Evolutionary conservation across 805 yeast species (phyloP).

Genomic region (Wickerhamomyces mucosus): DNA sequence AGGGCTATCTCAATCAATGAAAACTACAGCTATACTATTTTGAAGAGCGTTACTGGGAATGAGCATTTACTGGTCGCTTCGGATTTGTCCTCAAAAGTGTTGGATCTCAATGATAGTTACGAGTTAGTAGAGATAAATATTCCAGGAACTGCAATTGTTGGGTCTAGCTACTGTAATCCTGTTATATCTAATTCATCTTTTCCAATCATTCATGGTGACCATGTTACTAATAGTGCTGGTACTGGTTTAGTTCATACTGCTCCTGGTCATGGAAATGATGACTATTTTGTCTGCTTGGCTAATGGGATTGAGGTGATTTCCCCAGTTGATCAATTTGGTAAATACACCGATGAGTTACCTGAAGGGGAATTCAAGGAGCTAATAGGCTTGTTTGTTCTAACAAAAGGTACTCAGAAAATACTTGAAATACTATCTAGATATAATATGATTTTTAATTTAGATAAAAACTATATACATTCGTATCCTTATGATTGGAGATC

Average conservation of each 20-base stretch:
- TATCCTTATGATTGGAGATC: conserved; percentile 98
- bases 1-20: conserved; percentile 69
- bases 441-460: conserved; percentile 38
- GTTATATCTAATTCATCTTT: conserved; percentile 28
- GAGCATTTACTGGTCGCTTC: conserved; percentile 50
- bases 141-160: conserved; percentile 33
- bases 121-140: conserved; percentile 21
- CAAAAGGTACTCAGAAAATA: conserved; percentile 42
- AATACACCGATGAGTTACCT: conserved; percentile 46
- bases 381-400: conserved; percentile 51
- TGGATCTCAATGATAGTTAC: conserved; percentile 21
- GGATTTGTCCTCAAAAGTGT: conserved; percentile 33
- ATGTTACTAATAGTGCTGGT: conserved; percentile 76
- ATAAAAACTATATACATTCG: conserved; percentile 57
- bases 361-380: conserved; percentile 32
- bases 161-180: conserved; percentile 46
- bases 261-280: conserved; percentile 97
- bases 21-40: conserved; percentile 46
- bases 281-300: conserved; percentile 59
- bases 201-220: conserved; percentile 71
- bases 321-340: conserved; percentile 73
- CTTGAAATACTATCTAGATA: conserved; percentile 31
- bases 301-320: conserved; percentile 54
- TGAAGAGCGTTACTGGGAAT: conserved; percentile 17
- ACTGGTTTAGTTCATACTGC: conserved; percentile 96